Percentiles rank a stretch among this genome's conserved stretches.
phyloP scores from a whole-genome alignment of 768 basidiomycete genomes.

The Pisolithus tinctorius region DNA sequence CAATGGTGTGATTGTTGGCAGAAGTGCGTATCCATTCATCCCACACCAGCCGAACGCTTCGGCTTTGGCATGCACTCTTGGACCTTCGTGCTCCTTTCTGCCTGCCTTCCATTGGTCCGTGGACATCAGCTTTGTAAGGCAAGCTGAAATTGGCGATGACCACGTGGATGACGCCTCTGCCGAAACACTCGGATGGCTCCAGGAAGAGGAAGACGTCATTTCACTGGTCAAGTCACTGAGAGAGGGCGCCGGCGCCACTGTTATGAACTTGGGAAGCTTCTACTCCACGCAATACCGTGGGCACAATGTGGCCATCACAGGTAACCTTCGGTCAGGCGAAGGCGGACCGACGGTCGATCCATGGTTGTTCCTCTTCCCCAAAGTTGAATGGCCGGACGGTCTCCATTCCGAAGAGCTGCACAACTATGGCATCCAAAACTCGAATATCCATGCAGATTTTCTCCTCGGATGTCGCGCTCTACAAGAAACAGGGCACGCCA shows the following conservation, averaged over 20 bases:
- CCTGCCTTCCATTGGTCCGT: conserved; percentile 32
- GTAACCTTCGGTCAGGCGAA: background rate
- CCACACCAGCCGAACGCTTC: conserved; percentile 4
- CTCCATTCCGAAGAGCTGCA: conserved; percentile 23
- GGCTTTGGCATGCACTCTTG: background rate
- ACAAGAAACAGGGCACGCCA: conserved; percentile 27
- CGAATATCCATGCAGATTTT: conserved; percentile 32
- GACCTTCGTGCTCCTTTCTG: conserved; percentile 14
- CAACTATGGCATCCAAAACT: conserved; percentile 32
- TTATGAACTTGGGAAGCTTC: conserved; percentile 22
- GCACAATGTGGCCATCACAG: conserved; percentile 13
- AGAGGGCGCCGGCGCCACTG: conserved; percentile 10
- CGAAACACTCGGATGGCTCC: conserved; percentile 24
- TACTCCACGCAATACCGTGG: conserved; percentile 21
- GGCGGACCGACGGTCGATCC: conserved; percentile 9
- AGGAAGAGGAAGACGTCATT: conserved; percentile 23
- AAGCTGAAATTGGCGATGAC: background rate
- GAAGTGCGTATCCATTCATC: conserved; percentile 19
- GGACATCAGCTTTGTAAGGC: conserved; percentile 35
- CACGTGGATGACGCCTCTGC: conserved; percentile 14
- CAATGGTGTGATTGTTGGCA: background rate
- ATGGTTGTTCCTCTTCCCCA: conserved; percentile 44
- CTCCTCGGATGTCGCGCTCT: conserved; percentile 39
- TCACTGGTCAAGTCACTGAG: conserved; percentile 17
- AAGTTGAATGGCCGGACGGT: conserved; percentile 28